Percentiles rank a stretch among this genome's conserved stretches.
These are phyloP conservation scores for Cymbomonas tetramitiformis DNA, from an alignment of 139 green algal species.

Conservation along the genomic window DNA sequence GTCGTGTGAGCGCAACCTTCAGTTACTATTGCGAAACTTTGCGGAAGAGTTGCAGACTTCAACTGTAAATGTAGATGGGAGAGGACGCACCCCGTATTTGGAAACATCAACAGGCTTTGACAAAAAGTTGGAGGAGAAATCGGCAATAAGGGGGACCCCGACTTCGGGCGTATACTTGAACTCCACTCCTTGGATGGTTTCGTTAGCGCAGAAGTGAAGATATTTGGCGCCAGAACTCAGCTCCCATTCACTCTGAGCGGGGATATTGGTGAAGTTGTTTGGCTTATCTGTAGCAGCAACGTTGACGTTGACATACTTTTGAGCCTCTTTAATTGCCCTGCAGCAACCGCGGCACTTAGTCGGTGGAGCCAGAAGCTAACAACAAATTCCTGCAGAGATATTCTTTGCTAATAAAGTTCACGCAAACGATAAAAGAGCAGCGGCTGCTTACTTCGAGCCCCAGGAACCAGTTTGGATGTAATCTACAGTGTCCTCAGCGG, in stretches of 20 bases:
- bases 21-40: too few relatives aligned
- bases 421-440: neutral
- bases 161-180: conserved; percentile 77
- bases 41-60: too few relatives aligned
- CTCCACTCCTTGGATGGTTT: conserved; percentile 98
- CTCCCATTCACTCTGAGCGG: conserved; percentile 56
- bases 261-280: conserved; percentile 61
- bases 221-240: conserved; percentile 64
- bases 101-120: conserved; percentile 89
- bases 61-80: too few relatives aligned
- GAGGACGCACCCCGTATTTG: conserved; percentile 75
- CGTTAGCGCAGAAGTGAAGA: conserved; percentile 97
- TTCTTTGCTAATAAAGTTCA: conserved; percentile 18
- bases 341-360: too few relatives aligned
- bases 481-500: conserved; percentile 53
- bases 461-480: conserved; percentile 85
- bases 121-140: conserved; percentile 96
- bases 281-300: conserved; percentile 59
- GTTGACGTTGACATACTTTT: conserved; percentile 60
- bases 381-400: neutral
- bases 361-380: neutral
- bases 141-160: conserved; percentile 53
- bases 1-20: too few relatives aligned
- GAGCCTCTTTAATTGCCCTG: conserved; percentile 67
- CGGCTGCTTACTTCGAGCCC: conserved; percentile 85